Base-by-base conservation (phyloP, 345 rosid species). In the Aegle marmelos region DNA sequence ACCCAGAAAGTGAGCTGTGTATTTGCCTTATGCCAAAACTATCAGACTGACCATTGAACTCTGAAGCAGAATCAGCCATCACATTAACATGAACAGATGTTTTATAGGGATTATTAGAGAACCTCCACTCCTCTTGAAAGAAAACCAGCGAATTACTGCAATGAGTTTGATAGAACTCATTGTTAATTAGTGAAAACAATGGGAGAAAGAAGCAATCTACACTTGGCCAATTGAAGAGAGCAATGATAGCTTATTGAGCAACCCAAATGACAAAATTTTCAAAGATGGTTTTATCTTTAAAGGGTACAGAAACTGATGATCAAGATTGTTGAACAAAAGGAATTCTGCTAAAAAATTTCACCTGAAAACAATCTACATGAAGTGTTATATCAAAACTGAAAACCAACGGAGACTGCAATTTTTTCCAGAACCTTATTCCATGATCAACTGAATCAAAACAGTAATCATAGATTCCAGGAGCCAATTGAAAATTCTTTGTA, bases 61-160 rank as follows among this genome's bases (percentile, higher is more conserved):
- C 85, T 22, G 82, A 70, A 70, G 76, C 72, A 34, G 81, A 76
- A 83, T 76, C 84, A 28, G 86, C 85, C 89, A 87, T 87, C 79
- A 64, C 30, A 79, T 58, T 67, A 78, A 56, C 76, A 77, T 34
- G 31, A 76, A 74, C 62, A 56, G 33, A 45, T 67, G 72, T 66
- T 75, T 59, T 77, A 67, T 41, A 41, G 68, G 68, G 74, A 80
- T 76, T 73, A 58, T 72, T 73, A 30, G 68, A 27, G 60, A 57
- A 78, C 72, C 83, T 53, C 77, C 77, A 63, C 70, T 39, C 79
- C 69, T 64, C 67, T 28, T 33, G 78, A 68, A 60, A 74, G 76
- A 80, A 75, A 65, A 68, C 73, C 78, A 68, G 79, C 75, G 64
- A 64, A 59, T 60, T 17, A 75, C 87, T 78, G 84, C 79, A 82